phyloP scores from a whole-genome alignment of 1,139 yeast genomes.

The Yamadazyma blattariae region DNA sequence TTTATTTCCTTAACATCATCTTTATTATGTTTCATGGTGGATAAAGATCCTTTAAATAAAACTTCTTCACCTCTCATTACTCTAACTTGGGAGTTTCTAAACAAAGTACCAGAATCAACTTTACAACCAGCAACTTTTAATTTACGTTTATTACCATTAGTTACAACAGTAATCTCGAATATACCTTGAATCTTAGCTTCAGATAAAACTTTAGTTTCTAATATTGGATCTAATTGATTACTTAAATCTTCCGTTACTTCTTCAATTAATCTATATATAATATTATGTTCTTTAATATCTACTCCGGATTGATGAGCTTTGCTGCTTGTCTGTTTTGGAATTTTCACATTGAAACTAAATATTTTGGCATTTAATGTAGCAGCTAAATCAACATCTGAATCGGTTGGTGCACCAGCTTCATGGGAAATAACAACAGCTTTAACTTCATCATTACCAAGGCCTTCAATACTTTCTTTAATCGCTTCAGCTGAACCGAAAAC shows the following conservation, averaged over 20 bases:
- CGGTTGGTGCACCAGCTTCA: slow-evolving; percentile 86
- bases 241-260: slow-evolving; percentile 71
- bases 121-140: slow-evolving; percentile 84
- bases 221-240: slow-evolving; percentile 59
- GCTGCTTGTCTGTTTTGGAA: slow-evolving; percentile 61
- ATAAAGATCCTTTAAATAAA: slow-evolving; percentile 66
- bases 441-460: slow-evolving; percentile 85
- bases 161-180: slow-evolving; percentile 53
- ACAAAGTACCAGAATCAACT: slow-evolving; percentile 67
- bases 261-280: slow-evolving; percentile 85
- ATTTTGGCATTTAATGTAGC: slow-evolving; percentile 70
- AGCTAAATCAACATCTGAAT: slow-evolving; percentile 80
- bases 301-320: slow-evolving; percentile 63
- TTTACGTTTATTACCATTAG: slow-evolving; percentile 40
- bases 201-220: slow-evolving; percentile 65
- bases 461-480: slow-evolving; percentile 68
- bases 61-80: slow-evolving; percentile 55
- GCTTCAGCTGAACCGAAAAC: slow-evolving; percentile 74
- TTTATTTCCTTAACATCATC: slow-evolving; percentile 76
- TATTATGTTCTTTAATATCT: slow-evolving; percentile 64
- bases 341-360: slow-evolving; percentile 72
- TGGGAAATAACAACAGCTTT: slow-evolving; percentile 62
- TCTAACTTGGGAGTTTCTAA: slow-evolving; percentile 58
- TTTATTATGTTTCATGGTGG: slow-evolving; percentile 77
- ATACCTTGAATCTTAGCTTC: slow-evolving; percentile 70